A percentile compares a stretch with the other conserved stretches of the same genome.
phyloP scores from a whole-genome alignment of 371 early-diverging fungal species.

The Mortierella sp. region DNA sequence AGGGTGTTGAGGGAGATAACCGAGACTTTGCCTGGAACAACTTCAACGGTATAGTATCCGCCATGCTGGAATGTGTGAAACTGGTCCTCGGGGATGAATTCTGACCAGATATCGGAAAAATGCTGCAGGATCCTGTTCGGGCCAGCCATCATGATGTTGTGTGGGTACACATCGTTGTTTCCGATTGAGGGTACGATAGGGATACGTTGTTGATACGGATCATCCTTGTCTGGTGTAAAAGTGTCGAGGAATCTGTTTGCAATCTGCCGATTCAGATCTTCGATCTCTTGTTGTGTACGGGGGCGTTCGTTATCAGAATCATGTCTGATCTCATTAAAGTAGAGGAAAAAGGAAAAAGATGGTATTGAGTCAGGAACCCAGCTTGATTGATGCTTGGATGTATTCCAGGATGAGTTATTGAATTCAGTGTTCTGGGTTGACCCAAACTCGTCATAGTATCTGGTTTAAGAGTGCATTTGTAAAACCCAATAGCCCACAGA shows the following conservation, averaged over 20 bases:
- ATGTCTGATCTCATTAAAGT: conserved; percentile 63
- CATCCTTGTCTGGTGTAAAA: conserved; percentile 45
- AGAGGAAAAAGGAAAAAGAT: neutral
- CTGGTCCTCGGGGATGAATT: conserved; percentile 71
- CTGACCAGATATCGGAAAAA: conserved; percentile 70
- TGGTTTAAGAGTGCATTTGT: neutral
- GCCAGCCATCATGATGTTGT: conserved; percentile 70
- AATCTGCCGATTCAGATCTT: conserved; percentile 62
- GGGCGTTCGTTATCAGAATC: conserved; percentile 78
- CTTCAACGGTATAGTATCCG: conserved; percentile 76
- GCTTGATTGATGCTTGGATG: too few relatives aligned
- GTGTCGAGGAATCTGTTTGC: conserved; percentile 55
- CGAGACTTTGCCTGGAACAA: conserved; percentile 61
- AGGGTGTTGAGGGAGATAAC: conserved; percentile 80
- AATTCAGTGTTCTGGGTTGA: neutral
- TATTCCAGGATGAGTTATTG: neutral
- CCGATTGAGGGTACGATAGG: conserved; percentile 79
- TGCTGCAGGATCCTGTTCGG: conserved; percentile 64
- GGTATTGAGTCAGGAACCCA: neutral
- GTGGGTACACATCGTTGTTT: conserved; percentile 87
- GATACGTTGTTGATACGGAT: conserved; percentile 55
- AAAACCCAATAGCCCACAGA: too few relatives aligned
- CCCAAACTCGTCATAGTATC: neutral
- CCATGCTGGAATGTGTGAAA: conserved; percentile 69
- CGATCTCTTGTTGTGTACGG: conserved; percentile 70